Conservation (phyloP, 1,139 yeast species). For the Magnusiomyces ingens region DNA sequence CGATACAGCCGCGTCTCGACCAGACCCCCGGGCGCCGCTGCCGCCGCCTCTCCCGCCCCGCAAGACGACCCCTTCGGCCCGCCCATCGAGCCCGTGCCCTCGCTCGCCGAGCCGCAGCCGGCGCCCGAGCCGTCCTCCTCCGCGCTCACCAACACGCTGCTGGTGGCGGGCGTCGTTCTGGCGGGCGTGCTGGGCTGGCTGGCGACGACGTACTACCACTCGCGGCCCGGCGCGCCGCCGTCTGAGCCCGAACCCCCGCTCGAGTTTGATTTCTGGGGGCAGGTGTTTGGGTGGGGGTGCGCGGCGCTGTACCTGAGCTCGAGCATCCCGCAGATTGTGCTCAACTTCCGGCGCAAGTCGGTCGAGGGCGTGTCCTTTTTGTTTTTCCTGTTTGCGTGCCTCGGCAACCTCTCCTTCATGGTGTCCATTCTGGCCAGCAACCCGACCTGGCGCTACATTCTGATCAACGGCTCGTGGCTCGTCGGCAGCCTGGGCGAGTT, state of each 20-base stretch:
- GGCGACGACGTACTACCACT: conserved; percentile 38
- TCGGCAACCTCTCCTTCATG: conserved; percentile 87
- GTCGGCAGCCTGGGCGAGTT: conserved; percentile 89
- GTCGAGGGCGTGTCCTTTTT: conserved; percentile 90
- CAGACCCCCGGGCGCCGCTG: no score
- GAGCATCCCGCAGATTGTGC: conserved; percentile 77
- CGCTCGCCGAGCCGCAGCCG: no score
- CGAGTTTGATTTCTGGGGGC: conserved; percentile 70
- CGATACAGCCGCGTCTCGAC: no score
- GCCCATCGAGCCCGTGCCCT: no score
- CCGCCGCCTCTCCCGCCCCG: no score
- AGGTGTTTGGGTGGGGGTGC: conserved; percentile 86
- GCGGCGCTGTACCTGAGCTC: conserved; percentile 83
- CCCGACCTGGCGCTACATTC: conserved; percentile 56
- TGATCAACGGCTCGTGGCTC: conserved; percentile 87
- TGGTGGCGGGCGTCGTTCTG: conserved; percentile 62
- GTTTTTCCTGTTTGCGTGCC: conserved; percentile 87
- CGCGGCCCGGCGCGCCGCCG: conserved; percentile 11
- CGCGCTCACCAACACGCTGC: conserved; percentile 40
- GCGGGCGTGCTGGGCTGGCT: conserved; percentile 89
- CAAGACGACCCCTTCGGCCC: no score
- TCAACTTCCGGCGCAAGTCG: conserved; percentile 76
- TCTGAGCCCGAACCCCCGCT: conserved; percentile 29
- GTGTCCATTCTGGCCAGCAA: conserved; percentile 70
- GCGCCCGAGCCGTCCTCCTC: no score